A percentile compares a stretch with the other conserved stretches of the same genome.
phyloP scores from a whole-genome alignment of 495 filamentous ascomycete species.

The Penicillium robsamsonii region DNA sequence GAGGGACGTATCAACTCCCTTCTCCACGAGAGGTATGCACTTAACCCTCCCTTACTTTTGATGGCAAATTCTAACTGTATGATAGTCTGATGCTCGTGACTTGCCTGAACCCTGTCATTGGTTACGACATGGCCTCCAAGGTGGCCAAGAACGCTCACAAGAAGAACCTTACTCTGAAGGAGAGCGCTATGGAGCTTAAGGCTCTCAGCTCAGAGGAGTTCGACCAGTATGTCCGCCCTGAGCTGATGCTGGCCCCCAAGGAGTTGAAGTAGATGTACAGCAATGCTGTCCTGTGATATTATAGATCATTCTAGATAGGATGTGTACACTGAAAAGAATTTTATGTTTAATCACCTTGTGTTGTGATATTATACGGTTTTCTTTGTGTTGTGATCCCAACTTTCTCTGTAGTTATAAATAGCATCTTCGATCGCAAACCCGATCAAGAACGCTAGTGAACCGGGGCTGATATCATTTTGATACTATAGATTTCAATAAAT shows the following conservation, averaged over 20 bases:
- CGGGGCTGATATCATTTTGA: background rate
- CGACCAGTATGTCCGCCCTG: conserved; percentile 85
- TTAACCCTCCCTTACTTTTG: conserved; percentile 3
- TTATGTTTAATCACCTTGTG: background rate
- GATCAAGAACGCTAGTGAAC: background rate
- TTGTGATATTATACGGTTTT: background rate
- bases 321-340: conserved; percentile 27
- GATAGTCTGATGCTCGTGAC: conserved; percentile 96
- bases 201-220: conserved; percentile 90
- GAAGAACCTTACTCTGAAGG: conserved; percentile 90
- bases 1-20: conserved; percentile 83
- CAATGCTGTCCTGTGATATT: conserved; percentile 17
- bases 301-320: conserved; percentile 24
- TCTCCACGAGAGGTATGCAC: conserved; percentile 74
- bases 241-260: conserved; percentile 92
- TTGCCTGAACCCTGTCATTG: conserved; percentile 97
- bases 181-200: conserved; percentile 90
- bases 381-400: conserved; percentile 1
- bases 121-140: conserved; percentile 97
- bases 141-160: conserved; percentile 99
- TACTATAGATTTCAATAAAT: background rate
- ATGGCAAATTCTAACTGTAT: conserved; percentile 23
- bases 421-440: conserved; percentile 1
- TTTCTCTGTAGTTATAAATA: conserved; percentile 15
- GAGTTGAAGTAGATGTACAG: conserved; percentile 45